These are phyloP conservation scores for Haemoproteus tartakovskyi DNA, from an alignment of 169 alveolate genomes.

Conservation along the genomic window DNA sequence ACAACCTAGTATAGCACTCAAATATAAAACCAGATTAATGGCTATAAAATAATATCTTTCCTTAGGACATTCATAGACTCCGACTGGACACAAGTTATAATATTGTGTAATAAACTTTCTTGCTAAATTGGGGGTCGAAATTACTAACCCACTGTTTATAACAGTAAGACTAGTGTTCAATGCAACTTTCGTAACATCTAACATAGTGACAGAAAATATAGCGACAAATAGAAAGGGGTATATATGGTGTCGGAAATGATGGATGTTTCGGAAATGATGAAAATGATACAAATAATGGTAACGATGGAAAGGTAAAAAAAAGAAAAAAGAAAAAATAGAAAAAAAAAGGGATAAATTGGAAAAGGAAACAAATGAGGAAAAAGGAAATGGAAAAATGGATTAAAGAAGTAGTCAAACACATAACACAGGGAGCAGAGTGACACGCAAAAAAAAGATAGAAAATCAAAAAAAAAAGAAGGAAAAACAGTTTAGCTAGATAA, in stretches of 20 bases:
- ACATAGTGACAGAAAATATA: too few relatives aligned
- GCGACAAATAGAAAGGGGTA: neutral
- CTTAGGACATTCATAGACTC: constrained; percentile 10
- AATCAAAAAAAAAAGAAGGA: neutral
- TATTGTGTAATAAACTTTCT: constrained; percentile 13
- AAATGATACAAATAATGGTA: too few relatives aligned
- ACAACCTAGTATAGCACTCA: constrained; percentile 56
- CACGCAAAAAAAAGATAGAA: neutral
- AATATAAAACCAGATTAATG: constrained; percentile 14
- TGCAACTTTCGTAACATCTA: constrained; percentile 23
- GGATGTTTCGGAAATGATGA: too few relatives aligned
- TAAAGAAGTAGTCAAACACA: neutral
- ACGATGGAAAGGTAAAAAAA: neutral
- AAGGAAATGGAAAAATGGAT: neutral
- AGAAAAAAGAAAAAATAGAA: neutral
- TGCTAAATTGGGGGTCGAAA: constrained; percentile 27
- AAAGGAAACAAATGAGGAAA: neutral
- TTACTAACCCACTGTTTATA: constrained; percentile 24
- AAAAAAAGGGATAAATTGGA: neutral
- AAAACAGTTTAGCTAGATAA: neutral
- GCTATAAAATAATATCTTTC: constrained; percentile 32
- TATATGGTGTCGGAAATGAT: too few relatives aligned
- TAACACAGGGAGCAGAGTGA: neutral
- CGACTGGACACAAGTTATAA: constrained; percentile 23
- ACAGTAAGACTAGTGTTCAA: constrained; percentile 37